Evolutionary conservation across 371 early-diverging fungal species (phyloP).

Genomic region (Rhizopus delemar): DNA sequence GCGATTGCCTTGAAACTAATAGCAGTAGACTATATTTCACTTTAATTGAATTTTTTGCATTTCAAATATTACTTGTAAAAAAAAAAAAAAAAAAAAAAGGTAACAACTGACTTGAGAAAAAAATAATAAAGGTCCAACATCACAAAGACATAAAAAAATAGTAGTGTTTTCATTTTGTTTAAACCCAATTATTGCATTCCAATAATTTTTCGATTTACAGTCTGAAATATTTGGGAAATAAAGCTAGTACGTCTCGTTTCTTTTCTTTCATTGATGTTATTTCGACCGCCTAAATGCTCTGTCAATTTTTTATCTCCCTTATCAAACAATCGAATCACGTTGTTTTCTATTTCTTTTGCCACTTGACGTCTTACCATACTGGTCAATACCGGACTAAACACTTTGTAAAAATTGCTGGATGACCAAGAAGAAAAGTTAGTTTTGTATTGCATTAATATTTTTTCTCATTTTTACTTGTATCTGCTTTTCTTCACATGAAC

Average conservation of each 20-base stretch:
- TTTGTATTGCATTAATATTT: not conserved
- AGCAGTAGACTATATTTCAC: no score
- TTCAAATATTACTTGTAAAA: no score
- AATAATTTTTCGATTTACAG: not conserved
- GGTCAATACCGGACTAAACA: conserved; percentile 52
- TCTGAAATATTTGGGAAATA: not conserved
- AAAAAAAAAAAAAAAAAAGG: no score
- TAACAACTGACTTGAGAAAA: no score
- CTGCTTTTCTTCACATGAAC: conserved; percentile 50
- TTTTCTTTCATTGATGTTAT: not conserved
- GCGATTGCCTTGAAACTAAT: no score
- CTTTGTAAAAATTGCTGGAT: conserved; percentile 42
- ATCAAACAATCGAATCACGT: conserved; percentile 36
- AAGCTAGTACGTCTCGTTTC: conserved; percentile 2
- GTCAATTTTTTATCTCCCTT: conserved; percentile 45
- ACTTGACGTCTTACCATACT: conserved; percentile 51
- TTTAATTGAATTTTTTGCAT: no score
- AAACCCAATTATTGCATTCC: not conserved
- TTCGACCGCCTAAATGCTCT: conserved; percentile 14
- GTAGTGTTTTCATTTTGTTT: no score
- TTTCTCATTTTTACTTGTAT: conserved; percentile 40
- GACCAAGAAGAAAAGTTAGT: not conserved
- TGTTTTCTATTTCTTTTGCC: conserved; percentile 46
- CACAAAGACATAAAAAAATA: no score
- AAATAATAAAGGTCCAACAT: no score